Conservation (phyloP, 441 rosid species). For the Pelargonium australe region DNA sequence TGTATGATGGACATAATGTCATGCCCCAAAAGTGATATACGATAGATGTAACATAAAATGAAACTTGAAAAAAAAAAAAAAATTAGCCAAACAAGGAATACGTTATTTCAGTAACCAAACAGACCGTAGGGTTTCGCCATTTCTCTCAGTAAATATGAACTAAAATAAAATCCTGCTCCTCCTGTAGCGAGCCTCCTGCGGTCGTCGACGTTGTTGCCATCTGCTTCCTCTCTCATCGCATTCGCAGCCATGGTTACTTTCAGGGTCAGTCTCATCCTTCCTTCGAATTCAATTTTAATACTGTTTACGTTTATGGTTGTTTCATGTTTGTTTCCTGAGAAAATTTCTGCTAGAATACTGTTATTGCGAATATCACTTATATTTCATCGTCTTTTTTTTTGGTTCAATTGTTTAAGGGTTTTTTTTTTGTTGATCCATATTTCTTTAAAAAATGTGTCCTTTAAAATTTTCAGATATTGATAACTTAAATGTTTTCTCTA, state of each 20-base stretch:
- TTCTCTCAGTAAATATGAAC: background rate
- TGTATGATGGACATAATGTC: too few species aligned
- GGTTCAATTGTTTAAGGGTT: too few species aligned
- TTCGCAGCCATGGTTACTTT: background rate
- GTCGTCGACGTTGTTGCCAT: background rate
- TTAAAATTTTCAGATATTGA: too few species aligned
- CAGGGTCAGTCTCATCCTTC: background rate
- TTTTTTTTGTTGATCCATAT: too few species aligned
- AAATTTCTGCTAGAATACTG: background rate
- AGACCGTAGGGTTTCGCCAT: background rate
- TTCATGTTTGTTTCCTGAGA: slow-evolving; percentile 8
- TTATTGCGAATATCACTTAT: background rate
- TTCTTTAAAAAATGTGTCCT: too few species aligned
- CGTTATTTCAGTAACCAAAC: background rate
- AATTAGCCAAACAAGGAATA: background rate
- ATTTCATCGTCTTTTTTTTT: background rate
- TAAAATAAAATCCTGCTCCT: background rate
- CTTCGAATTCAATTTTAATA: background rate
- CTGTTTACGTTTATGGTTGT: background rate
- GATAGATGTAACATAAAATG: too few species aligned
- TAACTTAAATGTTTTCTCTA: too few species aligned
- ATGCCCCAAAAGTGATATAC: too few species aligned
- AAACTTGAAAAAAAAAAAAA: too few species aligned
- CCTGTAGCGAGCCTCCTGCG: background rate
- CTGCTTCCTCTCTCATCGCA: slow-evolving; percentile 1